Conservation (phyloP, 441 rosid genomes). For the Aleurites moluccanus region DNA sequence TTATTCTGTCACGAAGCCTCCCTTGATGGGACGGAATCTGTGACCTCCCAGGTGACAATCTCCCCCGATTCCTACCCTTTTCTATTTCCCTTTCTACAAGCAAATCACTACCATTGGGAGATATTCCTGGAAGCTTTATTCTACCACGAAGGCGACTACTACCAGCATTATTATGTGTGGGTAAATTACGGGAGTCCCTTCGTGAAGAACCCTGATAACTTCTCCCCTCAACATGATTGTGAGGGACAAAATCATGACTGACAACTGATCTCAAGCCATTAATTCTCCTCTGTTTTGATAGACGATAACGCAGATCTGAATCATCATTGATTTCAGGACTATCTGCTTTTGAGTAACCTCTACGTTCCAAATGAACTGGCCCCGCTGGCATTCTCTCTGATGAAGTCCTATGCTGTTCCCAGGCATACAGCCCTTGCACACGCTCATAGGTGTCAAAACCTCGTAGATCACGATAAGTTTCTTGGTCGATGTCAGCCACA, state of each 20-base stretch:
- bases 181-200: slow-evolving; percentile 40
- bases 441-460: slow-evolving; percentile 51
- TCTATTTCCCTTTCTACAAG: slow-evolving; percentile 53
- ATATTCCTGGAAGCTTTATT: slow-evolving; percentile 72
- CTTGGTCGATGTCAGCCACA: slow-evolving; percentile 46
- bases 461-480: slow-evolving; percentile 39
- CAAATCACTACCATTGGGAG: slow-evolving; percentile 37
- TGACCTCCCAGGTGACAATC: slow-evolving; percentile 45
- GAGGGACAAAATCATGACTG: slow-evolving; percentile 50
- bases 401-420: slow-evolving; percentile 59
- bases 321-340: slow-evolving; percentile 48
- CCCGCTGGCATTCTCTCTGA: slow-evolving; percentile 49
- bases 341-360: slow-evolving; percentile 44
- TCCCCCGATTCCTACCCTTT: slow-evolving; percentile 50
- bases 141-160: slow-evolving; percentile 76
- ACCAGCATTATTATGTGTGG: slow-evolving; percentile 44
- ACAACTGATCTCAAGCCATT: slow-evolving; percentile 72
- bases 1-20: slow-evolving; percentile 62
- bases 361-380: slow-evolving; percentile 48
- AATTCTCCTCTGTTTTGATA: slow-evolving; percentile 65
- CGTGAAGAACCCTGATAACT: slow-evolving; percentile 44
- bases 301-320: slow-evolving; percentile 69
- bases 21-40: slow-evolving; percentile 38
- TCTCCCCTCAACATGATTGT: slow-evolving; percentile 43
- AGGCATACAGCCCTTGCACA: slow-evolving; percentile 52